Evolutionary conservation across 768 basidiomycete genomes (phyloP), one percentile per base, ranked within the genome.

Genomic region (Dioszegia aurantiaca): DNA sequence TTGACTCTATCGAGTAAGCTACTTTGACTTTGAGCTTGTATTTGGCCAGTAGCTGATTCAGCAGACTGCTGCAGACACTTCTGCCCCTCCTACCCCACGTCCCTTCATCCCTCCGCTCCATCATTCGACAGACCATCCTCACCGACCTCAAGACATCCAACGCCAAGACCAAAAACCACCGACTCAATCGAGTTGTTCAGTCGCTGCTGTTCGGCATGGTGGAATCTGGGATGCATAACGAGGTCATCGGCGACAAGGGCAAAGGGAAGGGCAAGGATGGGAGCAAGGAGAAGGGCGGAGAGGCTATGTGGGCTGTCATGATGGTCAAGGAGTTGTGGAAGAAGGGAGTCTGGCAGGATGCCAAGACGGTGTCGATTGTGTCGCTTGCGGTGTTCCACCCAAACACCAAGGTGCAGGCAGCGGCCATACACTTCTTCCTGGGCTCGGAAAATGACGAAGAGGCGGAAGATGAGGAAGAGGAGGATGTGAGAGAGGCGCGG

Each of bases 241-340:
- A 90, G 65, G 84, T 90, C 16, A 73, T 85, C 16, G 88, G 90
- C 11, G 86, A 92, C 80, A 92, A 90, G 75, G 91, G 86, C 3
- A 70, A 69, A 42, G 81, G 80, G 47, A 61, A 62, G 11, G 43
- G 43, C 40, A 55, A 55, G 42, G 67, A 68, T 8, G 65, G 64
- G 19, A 56, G 54, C 17, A 75, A 77, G 49, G 70, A 72, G 47
- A 77, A 73, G 36, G 84, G 85, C 1, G 88, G 90, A 30, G 95
- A 97, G 67, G 92, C 93, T 2, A 88, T 95, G 86, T 98, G 94
- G 93, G 94, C 95, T 3, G 86, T 99, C 48, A 86, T 93, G 41
- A 78, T 98, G 54, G 89, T 90, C 17, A 88, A 89, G 75, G 92
- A 98, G 68, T 80, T 98, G 14, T 98, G 94, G 95, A 83, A 83